phyloP scores from a whole-genome alignment of 257 asterid genomes.

The Thymus mandschuricus region DNA sequence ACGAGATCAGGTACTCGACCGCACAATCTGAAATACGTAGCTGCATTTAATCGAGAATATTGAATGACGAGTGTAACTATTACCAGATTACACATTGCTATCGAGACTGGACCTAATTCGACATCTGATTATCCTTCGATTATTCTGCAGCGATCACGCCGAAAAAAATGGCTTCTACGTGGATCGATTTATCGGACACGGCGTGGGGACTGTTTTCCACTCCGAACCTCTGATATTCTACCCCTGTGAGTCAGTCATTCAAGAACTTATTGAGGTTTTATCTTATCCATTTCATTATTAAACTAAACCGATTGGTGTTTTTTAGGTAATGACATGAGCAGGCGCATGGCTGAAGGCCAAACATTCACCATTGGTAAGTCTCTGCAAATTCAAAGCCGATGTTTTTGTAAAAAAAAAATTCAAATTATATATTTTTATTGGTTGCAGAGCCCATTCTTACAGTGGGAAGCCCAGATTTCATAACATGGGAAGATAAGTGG shows the following conservation, averaged over 20 bases:
- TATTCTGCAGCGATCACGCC: constrained; percentile 80
- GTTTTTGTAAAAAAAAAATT: neutral
- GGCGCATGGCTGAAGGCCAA: constrained; percentile 94
- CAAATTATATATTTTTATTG: neutral
- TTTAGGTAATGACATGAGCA: constrained; percentile 76
- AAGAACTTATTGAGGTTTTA: neutral
- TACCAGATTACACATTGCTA: too few relatives aligned
- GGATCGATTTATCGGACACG: constrained; percentile 96
- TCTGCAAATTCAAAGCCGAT: neutral
- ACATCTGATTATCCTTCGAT: neutral
- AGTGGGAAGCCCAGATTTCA: constrained; percentile 75
- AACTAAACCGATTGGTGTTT: neutral
- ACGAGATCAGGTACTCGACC: constrained; percentile 68
- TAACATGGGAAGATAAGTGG: constrained; percentile 98
- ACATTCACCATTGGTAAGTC: constrained; percentile 92
- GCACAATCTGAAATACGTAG: neutral
- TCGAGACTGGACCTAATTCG: neutral
- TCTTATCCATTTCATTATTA: neutral
- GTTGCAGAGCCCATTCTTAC: constrained; percentile 91
- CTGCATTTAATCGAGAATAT: neutral
- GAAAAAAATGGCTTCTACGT: constrained; percentile 81
- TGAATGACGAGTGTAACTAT: too few relatives aligned
- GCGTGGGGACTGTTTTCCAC: constrained; percentile 89
- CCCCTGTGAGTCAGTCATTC: constrained; percentile 66
- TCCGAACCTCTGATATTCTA: constrained; percentile 91